Base-by-base conservation (phyloP, 768 basidiomycete species). In the Xerocomellus dryophilus region DNA sequence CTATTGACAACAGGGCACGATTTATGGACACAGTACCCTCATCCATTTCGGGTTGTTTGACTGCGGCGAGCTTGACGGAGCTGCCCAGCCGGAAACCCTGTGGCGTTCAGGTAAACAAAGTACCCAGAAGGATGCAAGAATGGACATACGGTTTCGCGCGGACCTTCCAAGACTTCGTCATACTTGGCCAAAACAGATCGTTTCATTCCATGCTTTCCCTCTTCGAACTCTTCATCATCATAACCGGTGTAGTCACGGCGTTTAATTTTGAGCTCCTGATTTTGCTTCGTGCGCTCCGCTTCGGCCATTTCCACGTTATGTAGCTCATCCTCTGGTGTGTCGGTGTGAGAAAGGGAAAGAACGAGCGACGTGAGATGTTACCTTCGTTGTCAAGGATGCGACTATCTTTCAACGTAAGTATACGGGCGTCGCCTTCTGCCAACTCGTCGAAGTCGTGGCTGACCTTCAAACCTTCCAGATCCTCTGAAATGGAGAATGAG, bases 271-370 rank as follows among this genome's bases (percentile, higher is more conserved):
- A 90, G 73, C 41, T 94, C 90, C 46, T 84, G 75, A 34, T 86
- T 85, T 72, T 92, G 87, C 65, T 90, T 82, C 15, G 80, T 81
- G 20, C 82, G 82, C 61, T 95, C 93, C 47, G 82, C 84, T 67
- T 97, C 95, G 0, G 92, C 93, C 81, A 98, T 83, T 64, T 97
- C 93, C 50, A 97, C 78, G 61, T 99, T 98, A 74, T 97, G 90
- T 14, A 99, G 80, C 71, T 96, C 97, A 71, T 99, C 97, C 87
- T 99, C 97, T 96, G 60, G 11, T 31, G n/a, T 20, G 17, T 21
- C 35, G 4, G 21, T n/a, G 31, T 54, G 27, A 57, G 43, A 25
- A 39, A 50, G 18, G 21, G 21, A 45, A n/a, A 35, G 2, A 3
- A 18, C 5, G 18, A 35, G 4, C 9, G 23, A 15, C 3, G 34